Evolutionary conservation across 2,329 filamentous ascomycete species (phyloP), one percentile per base, ranked within the genome.

Genomic region (Hymenoscyphus scutula): DNA sequence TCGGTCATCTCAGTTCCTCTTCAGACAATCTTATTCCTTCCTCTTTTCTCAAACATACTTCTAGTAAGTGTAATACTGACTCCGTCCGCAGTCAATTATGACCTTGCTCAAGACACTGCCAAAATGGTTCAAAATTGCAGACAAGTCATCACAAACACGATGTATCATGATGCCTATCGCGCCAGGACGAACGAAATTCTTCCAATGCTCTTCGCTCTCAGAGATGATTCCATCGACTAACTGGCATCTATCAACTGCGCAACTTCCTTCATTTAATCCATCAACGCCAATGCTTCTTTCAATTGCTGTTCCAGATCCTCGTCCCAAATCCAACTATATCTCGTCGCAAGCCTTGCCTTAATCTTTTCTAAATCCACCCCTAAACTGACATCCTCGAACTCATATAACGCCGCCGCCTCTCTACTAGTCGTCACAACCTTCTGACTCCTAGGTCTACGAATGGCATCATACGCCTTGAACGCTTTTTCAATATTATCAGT

Each of bases 161-260:
- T 96, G 82, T 95, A 95, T 72, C 94, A 98, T 76, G 89, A 95
- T 72, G 94, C 90, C 0, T 75, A 97, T 53, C 82, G 91, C 63
- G 82, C 82, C 58, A 90, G 86, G 76, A 80, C 88, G 4, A 89
- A 91, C 30, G 90, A 96, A 68, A 85, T 97, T 19, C 79, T 97
- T 70, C 84, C 84, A 69, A 84, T 89, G 70, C 78, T 97, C 3
- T 95, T 96, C 73, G 84, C 82, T 58, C 75, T 97, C 73, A 84
- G 92, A 67, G 92, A 97, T 64, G 84, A 87, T 68, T 78, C 78
- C 2, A 79, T 87, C 38, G 84, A 88, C 69, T 88, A 65, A 66
- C 13, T 23, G 19, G 19, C 45, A 1, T 25, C 19, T 51, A 23
- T 11, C 19, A 23, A 51, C 38, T 19, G 23, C 19, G 25, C 23